phyloP scores from a whole-genome alignment of 2,329 filamentous ascomycete genomes.

The Fusarium solani-melongenae region DNA sequence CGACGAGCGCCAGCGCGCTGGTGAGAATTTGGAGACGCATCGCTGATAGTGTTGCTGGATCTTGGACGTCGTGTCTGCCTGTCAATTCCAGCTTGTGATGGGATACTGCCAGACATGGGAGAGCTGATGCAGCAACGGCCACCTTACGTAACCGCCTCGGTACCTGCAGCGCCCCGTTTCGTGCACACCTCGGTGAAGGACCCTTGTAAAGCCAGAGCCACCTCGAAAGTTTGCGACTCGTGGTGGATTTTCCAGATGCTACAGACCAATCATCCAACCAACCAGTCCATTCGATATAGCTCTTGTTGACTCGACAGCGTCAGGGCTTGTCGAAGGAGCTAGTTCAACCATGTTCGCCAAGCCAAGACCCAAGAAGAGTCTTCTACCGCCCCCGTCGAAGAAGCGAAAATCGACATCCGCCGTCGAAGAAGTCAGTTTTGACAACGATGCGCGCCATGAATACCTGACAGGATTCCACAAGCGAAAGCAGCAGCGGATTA shows the following conservation, averaged over 20 bases:
- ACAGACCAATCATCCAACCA: slow-evolving; percentile 3
- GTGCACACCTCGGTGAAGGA: slow-evolving; percentile 44
- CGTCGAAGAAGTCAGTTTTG: slow-evolving; percentile 87
- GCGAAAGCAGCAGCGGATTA: slow-evolving; percentile 86
- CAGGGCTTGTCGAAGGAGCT: background rate
- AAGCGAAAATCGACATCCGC: slow-evolving; percentile 70
- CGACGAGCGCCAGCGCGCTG: slow-evolving; percentile 64
- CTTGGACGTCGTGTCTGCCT: slow-evolving; percentile 40
- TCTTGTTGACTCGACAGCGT: background rate
- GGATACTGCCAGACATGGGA: slow-evolving; percentile 24
- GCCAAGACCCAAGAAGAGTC: slow-evolving; percentile 67
- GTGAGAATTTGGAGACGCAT: slow-evolving; percentile 68
- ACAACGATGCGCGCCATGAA: slow-evolving; percentile 81
- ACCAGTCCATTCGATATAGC: slow-evolving; percentile 7
- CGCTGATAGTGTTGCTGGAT: slow-evolving; percentile 43
- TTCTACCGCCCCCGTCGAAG: slow-evolving; percentile 70
- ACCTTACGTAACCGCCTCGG: slow-evolving; percentile 43
- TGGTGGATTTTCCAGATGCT: slow-evolving; percentile 28
- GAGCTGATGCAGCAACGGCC: slow-evolving; percentile 39
- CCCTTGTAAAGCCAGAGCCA: slow-evolving; percentile 13
- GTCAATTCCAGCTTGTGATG: slow-evolving; percentile 41
- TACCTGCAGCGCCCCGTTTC: slow-evolving; percentile 36
- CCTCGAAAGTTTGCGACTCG: slow-evolving; percentile 38
- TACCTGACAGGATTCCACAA: slow-evolving; percentile 98
- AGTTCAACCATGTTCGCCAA: slow-evolving; percentile 61